Evolutionary conservation across 805 yeast genomes (phyloP).

Genomic region (Schwanniomyces pseudopolymorphus): DNA sequence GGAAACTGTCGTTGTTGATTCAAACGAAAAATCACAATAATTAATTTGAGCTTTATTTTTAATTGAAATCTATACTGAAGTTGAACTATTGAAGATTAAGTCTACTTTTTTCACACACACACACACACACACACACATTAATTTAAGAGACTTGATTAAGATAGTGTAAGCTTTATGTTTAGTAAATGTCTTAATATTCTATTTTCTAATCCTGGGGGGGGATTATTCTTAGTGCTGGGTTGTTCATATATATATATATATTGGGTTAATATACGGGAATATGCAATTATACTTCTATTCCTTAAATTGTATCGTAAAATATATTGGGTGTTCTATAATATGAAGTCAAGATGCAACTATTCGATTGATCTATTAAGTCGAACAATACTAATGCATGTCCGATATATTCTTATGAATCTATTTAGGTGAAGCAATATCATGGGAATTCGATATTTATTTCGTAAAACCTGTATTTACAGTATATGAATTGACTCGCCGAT

Average conservation of each 20-base stretch:
- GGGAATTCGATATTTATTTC: too few relatives aligned
- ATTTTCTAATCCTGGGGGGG: neutral
- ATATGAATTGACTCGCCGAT: too few relatives aligned
- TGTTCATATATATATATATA: slow-evolving; percentile 1
- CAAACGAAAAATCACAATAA: neutral
- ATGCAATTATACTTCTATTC: neutral
- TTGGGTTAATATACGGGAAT: slow-evolving; percentile 1
- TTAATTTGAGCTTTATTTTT: neutral
- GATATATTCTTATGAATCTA: too few relatives aligned
- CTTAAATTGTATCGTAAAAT: too few relatives aligned
- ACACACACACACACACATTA: neutral
- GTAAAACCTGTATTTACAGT: too few relatives aligned
- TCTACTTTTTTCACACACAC: neutral
- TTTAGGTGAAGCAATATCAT: too few relatives aligned
- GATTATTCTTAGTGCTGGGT: slow-evolving; percentile 1
- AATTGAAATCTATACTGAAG: neutral
- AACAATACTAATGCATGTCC: too few relatives aligned
- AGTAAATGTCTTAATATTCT: neutral
- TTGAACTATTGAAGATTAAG: neutral
- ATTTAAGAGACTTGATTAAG: neutral
- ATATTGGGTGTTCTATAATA: too few relatives aligned
- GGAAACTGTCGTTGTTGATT: slow-evolving; percentile 3
- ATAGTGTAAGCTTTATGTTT: neutral
- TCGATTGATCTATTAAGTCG: too few relatives aligned
- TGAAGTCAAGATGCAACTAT: too few relatives aligned